Evolutionary conservation across 2,329 filamentous ascomycete genomes (phyloP).

Genomic region (Penicillium hordei): DNA sequence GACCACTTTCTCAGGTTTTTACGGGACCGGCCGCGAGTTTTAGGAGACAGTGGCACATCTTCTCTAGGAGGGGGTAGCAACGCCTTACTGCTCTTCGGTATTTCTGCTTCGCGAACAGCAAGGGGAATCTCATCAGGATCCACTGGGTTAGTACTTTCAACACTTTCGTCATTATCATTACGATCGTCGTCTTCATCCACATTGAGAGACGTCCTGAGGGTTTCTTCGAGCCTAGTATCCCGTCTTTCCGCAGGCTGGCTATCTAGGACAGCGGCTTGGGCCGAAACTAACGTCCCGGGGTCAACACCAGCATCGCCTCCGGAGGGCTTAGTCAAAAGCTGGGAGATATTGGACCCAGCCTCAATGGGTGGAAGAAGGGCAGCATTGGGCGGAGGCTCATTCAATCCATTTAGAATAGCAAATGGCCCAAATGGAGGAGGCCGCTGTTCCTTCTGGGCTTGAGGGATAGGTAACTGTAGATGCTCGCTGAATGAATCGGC

Average conservation of each 20-base stretch:
- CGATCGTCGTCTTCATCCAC: constrained; percentile 17
- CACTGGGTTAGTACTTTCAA: constrained; percentile 11
- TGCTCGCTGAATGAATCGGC: constrained; percentile 45
- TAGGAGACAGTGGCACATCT: constrained; percentile 32
- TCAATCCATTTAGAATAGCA: constrained; percentile 58
- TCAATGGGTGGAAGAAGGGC: constrained; percentile 62
- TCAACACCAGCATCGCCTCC: constrained; percentile 28
- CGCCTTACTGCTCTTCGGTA: constrained; percentile 1
- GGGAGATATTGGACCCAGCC: constrained; percentile 43
- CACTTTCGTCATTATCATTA: constrained; percentile 16
- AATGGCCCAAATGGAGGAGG: constrained; percentile 47
- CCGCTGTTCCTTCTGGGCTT: constrained; percentile 47
- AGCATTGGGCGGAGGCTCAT: constrained; percentile 63
- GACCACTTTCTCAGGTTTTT: constrained; percentile 58
- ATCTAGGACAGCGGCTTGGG: constrained; percentile 19
- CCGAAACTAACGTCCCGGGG: constrained; percentile 16
- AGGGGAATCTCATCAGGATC: constrained; percentile 6
- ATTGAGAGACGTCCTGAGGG: constrained; percentile 32
- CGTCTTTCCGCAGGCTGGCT: constrained; percentile 30
- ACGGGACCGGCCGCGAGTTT: constrained; percentile 42
- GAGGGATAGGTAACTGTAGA: constrained; percentile 50
- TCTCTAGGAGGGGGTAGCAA: constrained; percentile 11
- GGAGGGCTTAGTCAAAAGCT: constrained; percentile 39
- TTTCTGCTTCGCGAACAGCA: constrained; percentile 10
- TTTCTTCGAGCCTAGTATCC: constrained; percentile 39